These are phyloP conservation scores for Teratosphaeria destructans DNA, from an alignment of 2,329 filamentous ascomycete species.

Conservation along the genomic window DNA sequence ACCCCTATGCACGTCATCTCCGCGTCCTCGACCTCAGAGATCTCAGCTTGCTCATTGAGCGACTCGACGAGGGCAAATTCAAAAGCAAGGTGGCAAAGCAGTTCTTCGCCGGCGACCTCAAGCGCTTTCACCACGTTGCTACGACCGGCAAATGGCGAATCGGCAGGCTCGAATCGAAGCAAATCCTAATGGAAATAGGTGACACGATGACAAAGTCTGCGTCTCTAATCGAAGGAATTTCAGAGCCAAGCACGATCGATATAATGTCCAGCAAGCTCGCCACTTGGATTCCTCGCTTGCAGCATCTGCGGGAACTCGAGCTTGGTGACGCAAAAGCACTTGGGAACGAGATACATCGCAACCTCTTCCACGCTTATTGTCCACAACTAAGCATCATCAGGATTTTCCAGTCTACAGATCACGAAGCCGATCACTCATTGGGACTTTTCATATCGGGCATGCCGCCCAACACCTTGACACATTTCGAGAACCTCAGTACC, in stretches of 20 bases:
- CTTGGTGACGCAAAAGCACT: slow-evolving; percentile 53
- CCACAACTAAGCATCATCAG: slow-evolving; percentile 51
- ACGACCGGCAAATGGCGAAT: slow-evolving; percentile 17
- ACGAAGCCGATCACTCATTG: slow-evolving; percentile 48
- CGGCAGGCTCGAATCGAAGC: slow-evolving; percentile 29
- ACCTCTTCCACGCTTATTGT: slow-evolving; percentile 48
- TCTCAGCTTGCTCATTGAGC: slow-evolving; percentile 49
- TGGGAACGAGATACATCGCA: slow-evolving; percentile 41
- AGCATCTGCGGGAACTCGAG: slow-evolving; percentile 48
- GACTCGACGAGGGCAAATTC: slow-evolving; percentile 52
- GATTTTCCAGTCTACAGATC: slow-evolving; percentile 40
- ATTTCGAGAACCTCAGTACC: slow-evolving; percentile 48
- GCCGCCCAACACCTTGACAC: slow-evolving; percentile 45
- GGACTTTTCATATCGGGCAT: slow-evolving; percentile 49
- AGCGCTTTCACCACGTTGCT: slow-evolving; percentile 30
- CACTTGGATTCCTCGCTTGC: slow-evolving; percentile 49
- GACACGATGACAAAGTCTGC: slow-evolving; percentile 29
- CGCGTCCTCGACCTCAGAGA: slow-evolving; percentile 53
- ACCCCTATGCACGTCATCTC: slow-evolving; percentile 61
- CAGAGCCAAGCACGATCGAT: slow-evolving; percentile 31
- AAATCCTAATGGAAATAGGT: slow-evolving; percentile 39
- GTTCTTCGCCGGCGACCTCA: slow-evolving; percentile 43
- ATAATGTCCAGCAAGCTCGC: slow-evolving; percentile 44
- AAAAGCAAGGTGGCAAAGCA: slow-evolving; percentile 48
- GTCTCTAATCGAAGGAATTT: slow-evolving; percentile 44